Evolutionary conservation across 202 grass and related monocot genomes (phyloP), one percentile per base, ranked within the genome.

Genomic region (Setaria viridis): DNA sequence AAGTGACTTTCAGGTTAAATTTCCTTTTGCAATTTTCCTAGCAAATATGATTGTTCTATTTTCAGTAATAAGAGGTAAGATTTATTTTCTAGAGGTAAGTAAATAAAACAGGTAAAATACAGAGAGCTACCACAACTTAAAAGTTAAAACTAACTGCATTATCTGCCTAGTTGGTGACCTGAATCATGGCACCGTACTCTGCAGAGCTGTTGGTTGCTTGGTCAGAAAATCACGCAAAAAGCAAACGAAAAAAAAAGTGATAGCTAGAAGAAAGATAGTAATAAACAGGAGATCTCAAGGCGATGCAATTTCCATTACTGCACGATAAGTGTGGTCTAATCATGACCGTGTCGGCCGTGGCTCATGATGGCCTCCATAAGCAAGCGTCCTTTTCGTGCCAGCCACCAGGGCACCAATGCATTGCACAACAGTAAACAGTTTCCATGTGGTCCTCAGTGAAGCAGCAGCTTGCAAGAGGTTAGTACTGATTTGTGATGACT

Each of bases 311-410:
- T 41, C 25, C 54, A 60, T 82, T 66, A 68, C 62, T 32, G 70
- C 43, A 69, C 41, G 71, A 76, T 76, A 49, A 58, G 78, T 64
- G 70, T 87, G 62, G 78, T n/a, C 42, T 82, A 87, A 87, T 87
- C 51, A 82, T 77, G 48, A 51, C 14, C 5, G 32, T 70, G 51
- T 77, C 53, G 71, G 71, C 56, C 51, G 19, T 66, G 62, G 62
- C 70, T 76, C 9, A 82, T 87, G 85, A 82, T 82, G 70, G 17
- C 53, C 50, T 82, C 51, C 85, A 87, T 62, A 76, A 82, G 78
- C 70, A 67, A 46, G 37, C 15, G 51, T 76, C 62, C 5, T 87
- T 82, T 82, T 62, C 78, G 56, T 70, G 79, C 42, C 62, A 82
- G 85, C 30, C 51, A 76, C 64, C 50, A 43, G 56, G 84, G 13